Evolutionary conservation across 2,329 filamentous ascomycete species (phyloP).

Genomic region (Lecanosticta acicola): DNA sequence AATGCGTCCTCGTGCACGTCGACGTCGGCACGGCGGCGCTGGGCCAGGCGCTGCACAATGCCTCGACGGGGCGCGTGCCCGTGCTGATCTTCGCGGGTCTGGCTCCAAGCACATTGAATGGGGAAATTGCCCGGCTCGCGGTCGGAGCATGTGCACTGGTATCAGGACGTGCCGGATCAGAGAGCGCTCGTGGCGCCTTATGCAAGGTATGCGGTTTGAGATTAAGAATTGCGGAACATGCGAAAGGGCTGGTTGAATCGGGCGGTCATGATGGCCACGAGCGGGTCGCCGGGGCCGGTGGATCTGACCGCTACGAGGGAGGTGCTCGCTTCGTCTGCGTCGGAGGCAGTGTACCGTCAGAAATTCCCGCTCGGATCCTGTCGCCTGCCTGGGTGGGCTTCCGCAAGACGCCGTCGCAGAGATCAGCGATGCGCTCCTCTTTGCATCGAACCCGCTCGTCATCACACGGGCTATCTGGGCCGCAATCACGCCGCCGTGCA

Average conservation of each 20-base stretch:
- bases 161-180: slow-evolving; percentile 72
- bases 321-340: slow-evolving; percentile 62
- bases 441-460: slow-evolving; percentile 58
- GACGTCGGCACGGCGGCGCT: slow-evolving; percentile 75
- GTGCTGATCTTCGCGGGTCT: slow-evolving; percentile 70
- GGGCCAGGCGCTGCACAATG: slow-evolving; percentile 69
- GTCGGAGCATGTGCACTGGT: slow-evolving; percentile 76
- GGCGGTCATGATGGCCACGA: no score
- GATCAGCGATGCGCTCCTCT: slow-evolving; percentile 57
- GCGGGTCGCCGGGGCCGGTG: slow-evolving; percentile 67
- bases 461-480: slow-evolving; percentile 63
- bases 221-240: slow-evolving; percentile 75
- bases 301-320: slow-evolving; percentile 72
- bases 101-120: slow-evolving; percentile 61
- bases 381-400: slow-evolving; percentile 53
- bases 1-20: slow-evolving; percentile 70
- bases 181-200: slow-evolving; percentile 72
- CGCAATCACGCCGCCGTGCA: slow-evolving; percentile 57
- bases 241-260: no score
- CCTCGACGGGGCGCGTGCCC: slow-evolving; percentile 63
- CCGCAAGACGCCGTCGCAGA: slow-evolving; percentile 46
- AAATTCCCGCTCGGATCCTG: slow-evolving; percentile 34
- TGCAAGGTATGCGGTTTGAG: slow-evolving; percentile 70
- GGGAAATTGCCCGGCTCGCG: slow-evolving; percentile 64
- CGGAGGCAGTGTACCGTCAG: slow-evolving; percentile 46